These are phyloP conservation scores for Musa balbisiana DNA, from an alignment of 202 grass and related monocot genomes.

Conservation along the genomic window DNA sequence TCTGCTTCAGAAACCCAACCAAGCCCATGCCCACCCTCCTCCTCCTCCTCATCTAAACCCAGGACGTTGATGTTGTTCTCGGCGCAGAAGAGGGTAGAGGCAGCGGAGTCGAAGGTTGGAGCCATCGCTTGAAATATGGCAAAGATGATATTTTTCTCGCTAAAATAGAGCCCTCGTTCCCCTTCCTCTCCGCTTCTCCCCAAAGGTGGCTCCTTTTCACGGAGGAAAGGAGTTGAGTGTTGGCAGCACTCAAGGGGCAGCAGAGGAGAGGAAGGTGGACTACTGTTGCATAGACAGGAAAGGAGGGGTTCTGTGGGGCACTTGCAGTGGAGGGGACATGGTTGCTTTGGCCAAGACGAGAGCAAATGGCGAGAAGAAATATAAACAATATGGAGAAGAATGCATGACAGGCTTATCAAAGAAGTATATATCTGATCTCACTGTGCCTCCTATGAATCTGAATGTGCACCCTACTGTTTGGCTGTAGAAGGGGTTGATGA, in stretches of 20 bases:
- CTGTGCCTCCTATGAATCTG: background rate
- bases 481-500: background rate
- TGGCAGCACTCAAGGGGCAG: background rate
- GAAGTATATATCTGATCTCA: background rate
- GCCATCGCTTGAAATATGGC: background rate
- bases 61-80: slow-evolving; percentile 32
- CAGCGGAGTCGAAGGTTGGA: slow-evolving; percentile 1
- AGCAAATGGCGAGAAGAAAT: background rate
- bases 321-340: background rate
- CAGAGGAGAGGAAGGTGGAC: background rate
- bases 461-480: no score
- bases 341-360: background rate
- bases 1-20: slow-evolving; percentile 1
- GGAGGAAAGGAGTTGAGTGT: background rate
- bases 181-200: background rate
- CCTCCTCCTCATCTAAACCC: slow-evolving; percentile 1
- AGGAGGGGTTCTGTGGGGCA: slow-evolving; percentile 5
- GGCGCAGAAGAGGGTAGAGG: slow-evolving; percentile 29
- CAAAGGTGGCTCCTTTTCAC: background rate
- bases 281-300: slow-evolving; percentile 6
- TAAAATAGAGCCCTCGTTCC: background rate
- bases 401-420: background rate
- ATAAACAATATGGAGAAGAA: background rate
- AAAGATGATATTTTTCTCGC: background rate
- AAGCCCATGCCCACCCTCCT: slow-evolving; percentile 2